These are phyloP conservation scores for Syncephalis plumigaleata DNA, from an alignment of 371 early-diverging fungal species.

Conservation along the genomic window DNA sequence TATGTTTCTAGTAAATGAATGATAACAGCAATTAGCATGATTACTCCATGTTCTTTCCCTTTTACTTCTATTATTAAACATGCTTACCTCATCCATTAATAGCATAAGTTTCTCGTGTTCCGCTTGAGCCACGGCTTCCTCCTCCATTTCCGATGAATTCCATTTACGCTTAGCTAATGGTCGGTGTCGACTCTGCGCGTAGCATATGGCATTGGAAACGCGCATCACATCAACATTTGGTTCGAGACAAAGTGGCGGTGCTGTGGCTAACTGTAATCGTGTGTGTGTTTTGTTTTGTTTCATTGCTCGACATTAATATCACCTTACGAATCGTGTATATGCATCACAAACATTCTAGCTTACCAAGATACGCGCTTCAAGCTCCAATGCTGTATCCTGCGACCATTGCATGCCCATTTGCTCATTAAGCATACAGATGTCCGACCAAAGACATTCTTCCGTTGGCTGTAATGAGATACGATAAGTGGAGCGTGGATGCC, in stretches of 20 bases:
- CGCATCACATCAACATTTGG: conserved; percentile 25
- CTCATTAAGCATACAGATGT: conserved; percentile 22
- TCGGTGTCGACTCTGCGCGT: conserved; percentile 9
- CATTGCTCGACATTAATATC: too few relatives aligned
- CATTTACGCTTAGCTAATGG: conserved; percentile 21
- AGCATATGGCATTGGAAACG: conserved; percentile 22
- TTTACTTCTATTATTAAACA: background rate
- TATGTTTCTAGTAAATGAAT: background rate
- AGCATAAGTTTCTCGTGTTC: conserved; percentile 28
- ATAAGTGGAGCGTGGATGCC: too few relatives aligned
- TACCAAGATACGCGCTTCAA: conserved; percentile 26
- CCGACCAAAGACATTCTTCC: conserved; percentile 28
- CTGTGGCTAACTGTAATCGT: conserved; percentile 20
- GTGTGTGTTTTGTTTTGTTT: background rate
- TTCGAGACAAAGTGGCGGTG: conserved; percentile 27
- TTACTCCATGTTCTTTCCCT: too few relatives aligned
- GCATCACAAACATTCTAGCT: too few relatives aligned
- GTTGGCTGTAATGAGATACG: conserved; percentile 11
- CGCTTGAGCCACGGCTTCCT: conserved; percentile 25
- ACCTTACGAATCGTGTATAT: too few relatives aligned
- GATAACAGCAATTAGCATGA: too few relatives aligned
- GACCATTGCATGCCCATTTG: conserved; percentile 22
- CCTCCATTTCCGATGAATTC: conserved; percentile 29
- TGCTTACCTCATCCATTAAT: conserved; percentile 24
- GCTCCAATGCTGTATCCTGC: conserved; percentile 21